phyloP scores from a whole-genome alignment of 805 yeast genomes.

The Pichia deserticola region DNA sequence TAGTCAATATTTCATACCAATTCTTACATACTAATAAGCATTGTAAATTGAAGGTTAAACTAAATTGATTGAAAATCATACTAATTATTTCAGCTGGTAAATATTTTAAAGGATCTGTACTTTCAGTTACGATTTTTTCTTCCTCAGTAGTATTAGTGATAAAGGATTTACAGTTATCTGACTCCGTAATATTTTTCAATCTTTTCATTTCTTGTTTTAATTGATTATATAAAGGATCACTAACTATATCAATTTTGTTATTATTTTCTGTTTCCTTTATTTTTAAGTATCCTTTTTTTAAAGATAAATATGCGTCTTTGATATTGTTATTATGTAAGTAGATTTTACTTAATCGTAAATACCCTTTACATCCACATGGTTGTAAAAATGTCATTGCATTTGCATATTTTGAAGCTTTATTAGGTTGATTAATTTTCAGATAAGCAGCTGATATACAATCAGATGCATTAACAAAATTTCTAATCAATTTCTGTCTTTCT shows the following conservation, averaged over 20 bases:
- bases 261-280: slow-evolving; percentile 29
- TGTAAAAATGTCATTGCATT: slow-evolving; percentile 29
- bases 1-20: slow-evolving; percentile 14
- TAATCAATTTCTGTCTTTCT: neutral
- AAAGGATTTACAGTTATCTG: no score
- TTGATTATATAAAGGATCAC: slow-evolving; percentile 27
- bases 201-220: slow-evolving; percentile 13
- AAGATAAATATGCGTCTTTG: slow-evolving; percentile 30
- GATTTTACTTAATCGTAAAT: slow-evolving; percentile 37
- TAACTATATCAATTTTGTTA: slow-evolving; percentile 21
- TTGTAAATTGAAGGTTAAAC: slow-evolving; percentile 11
- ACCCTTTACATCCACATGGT: slow-evolving; percentile 43
- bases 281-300: slow-evolving; percentile 32
- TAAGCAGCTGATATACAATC: slow-evolving; percentile 46
- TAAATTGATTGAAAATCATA: slow-evolving; percentile 10
- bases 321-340: slow-evolving; percentile 20
- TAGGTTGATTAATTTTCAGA: slow-evolving; percentile 32
- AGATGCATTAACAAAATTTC: slow-evolving; percentile 10
- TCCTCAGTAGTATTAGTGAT: no score
- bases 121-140: no score
- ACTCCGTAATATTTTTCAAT: neutral
- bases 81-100: slow-evolving; percentile 23
- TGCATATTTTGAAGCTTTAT: slow-evolving; percentile 34
- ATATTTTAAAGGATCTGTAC: slow-evolving; percentile 16
- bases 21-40: slow-evolving; percentile 13